Conservation (phyloP, 2,329 filamentous ascomycete genomes). For the Emergomyces pasteurianus region DNA sequence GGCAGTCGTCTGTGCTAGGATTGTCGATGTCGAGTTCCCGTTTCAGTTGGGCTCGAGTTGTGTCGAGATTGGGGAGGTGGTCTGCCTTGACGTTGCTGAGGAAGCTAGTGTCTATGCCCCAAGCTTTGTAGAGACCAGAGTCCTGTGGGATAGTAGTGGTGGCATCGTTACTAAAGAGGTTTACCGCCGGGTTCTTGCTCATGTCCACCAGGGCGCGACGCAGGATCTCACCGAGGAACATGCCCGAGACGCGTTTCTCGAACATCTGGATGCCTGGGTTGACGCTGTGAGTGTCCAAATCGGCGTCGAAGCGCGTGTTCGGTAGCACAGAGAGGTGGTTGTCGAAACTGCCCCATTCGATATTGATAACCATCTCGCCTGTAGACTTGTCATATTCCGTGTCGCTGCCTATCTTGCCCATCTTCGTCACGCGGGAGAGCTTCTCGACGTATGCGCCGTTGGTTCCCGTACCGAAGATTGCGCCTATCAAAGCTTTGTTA, state of each 20-base stretch:
- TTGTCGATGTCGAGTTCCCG: conserved; percentile 64
- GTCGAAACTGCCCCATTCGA: conserved; percentile 97
- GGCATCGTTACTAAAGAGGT: conserved; percentile 69
- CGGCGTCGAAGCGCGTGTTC: conserved; percentile 67
- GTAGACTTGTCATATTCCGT: conserved; percentile 59
- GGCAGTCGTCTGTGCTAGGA: conserved; percentile 69
- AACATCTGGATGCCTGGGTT: conserved; percentile 98
- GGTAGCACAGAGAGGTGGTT: conserved; percentile 83
- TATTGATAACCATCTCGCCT: conserved; percentile 94
- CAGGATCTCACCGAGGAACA: conserved; percentile 94
- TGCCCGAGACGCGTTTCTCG: conserved; percentile 94
- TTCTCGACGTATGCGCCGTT: conserved; percentile 98
- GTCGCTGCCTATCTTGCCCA: conserved; percentile 40
- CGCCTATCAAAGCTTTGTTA: conserved; percentile 82
- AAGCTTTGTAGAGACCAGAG: conserved; percentile 61
- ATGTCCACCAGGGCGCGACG: conserved; percentile 64
- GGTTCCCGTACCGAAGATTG: conserved; percentile 94
- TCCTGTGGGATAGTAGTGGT: conserved; percentile 44
- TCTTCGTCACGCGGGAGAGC: conserved; percentile 71
- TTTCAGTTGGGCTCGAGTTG: conserved; percentile 67
- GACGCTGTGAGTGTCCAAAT: conserved; percentile 65
- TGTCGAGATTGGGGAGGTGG: conserved; percentile 56
- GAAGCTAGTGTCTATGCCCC: conserved; percentile 85
- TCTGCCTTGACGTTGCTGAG: conserved; percentile 80
- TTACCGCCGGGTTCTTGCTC: conserved; percentile 52